Percentiles rank a stretch among this genome's conserved stretches.
Conservation (phyloP, 2,329 filamentous ascomycete species). For the Lecanicillium sp. region DNA sequence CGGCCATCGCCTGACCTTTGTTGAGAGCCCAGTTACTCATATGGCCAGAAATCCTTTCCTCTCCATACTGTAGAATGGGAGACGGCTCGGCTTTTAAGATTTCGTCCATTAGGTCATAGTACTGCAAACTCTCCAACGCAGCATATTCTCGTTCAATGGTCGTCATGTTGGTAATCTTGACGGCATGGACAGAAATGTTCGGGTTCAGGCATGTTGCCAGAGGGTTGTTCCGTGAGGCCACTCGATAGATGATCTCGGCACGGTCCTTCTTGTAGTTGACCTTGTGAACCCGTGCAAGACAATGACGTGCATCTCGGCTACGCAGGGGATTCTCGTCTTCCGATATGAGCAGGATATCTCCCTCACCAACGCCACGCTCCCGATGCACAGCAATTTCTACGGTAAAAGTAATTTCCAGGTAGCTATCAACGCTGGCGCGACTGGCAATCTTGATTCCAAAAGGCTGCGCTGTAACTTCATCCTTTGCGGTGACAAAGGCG, state of each 20-base stretch:
- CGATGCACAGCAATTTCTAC: conserved; percentile 65
- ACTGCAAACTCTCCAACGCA: conserved; percentile 81
- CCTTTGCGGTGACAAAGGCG: conserved; percentile 80
- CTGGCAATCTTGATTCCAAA: conserved; percentile 86
- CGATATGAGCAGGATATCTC: conserved; percentile 84
- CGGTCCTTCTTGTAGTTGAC: conserved; percentile 73
- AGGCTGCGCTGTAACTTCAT: conserved; percentile 71
- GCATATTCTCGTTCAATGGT: conserved; percentile 95
- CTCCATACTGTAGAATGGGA: conserved; percentile 72
- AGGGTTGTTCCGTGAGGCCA: conserved; percentile 60
- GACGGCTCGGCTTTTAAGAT: conserved; percentile 85
- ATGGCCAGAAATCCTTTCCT: conserved; percentile 61
- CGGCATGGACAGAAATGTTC: conserved; percentile 60
- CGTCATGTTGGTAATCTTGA: conserved; percentile 87
- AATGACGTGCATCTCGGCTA: conserved; percentile 62
- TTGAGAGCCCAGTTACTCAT: conserved; percentile 80
- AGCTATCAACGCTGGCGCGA: conserved; percentile 84
- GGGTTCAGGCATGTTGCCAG: conserved; percentile 59
- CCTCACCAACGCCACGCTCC: conserved; percentile 68
- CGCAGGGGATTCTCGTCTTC: conserved; percentile 62
- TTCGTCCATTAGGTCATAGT: conserved; percentile 93
- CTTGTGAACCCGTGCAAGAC: conserved; percentile 75
- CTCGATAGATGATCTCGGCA: conserved; percentile 78
- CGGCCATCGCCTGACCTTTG: conserved; percentile 79
- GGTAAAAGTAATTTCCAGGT: conserved; percentile 81